Percentiles rank a stretch among this genome's conserved stretches.
These are phyloP conservation scores for Kluyveromyces sp. DNA, from an alignment of 1,139 yeast species.

Conservation along the genomic window DNA sequence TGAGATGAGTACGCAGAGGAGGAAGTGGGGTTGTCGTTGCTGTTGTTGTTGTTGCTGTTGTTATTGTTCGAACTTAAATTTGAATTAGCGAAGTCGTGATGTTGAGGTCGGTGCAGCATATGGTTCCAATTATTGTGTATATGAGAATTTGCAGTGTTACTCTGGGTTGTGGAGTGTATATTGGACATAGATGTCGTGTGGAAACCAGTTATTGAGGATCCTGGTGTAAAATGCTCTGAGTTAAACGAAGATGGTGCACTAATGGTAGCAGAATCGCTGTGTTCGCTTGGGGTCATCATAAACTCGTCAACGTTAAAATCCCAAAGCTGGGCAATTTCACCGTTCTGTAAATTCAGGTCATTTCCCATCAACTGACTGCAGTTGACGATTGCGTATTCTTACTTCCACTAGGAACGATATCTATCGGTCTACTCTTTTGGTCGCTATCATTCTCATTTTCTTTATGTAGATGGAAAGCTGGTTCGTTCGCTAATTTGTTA, in stretches of 20 bases:
- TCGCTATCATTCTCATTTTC: not conserved
- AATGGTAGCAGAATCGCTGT: slow-evolving; percentile 29
- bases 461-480: too few relatives aligned
- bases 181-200: slow-evolving; percentile 5
- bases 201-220: not conserved
- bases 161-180: slow-evolving; percentile 6
- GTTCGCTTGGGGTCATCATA: slow-evolving; percentile 27
- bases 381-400: not conserved
- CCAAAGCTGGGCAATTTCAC: slow-evolving; percentile 33
- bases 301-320: slow-evolving; percentile 29
- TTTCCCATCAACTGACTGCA: slow-evolving; percentile 5
- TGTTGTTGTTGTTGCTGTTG: too few relatives aligned
- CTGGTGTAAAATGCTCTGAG: slow-evolving; percentile 15
- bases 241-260: slow-evolving; percentile 30
- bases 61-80: not conserved
- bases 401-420: slow-evolving; percentile 4
- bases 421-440: slow-evolving; percentile 7
- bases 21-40: too few relatives aligned
- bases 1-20: not conserved
- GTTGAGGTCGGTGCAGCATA: slow-evolving; percentile 5
- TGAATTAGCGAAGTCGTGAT: not conserved
- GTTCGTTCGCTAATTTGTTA: too few relatives aligned
- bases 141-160: slow-evolving; percentile 5
- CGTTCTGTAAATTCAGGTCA: slow-evolving; percentile 26
- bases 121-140: slow-evolving; percentile 1